Percentiles rank a stretch among this genome's conserved stretches.
phyloP scores from a whole-genome alignment of 139 green algal species.

The Astrephomene gubernaculifera region DNA sequence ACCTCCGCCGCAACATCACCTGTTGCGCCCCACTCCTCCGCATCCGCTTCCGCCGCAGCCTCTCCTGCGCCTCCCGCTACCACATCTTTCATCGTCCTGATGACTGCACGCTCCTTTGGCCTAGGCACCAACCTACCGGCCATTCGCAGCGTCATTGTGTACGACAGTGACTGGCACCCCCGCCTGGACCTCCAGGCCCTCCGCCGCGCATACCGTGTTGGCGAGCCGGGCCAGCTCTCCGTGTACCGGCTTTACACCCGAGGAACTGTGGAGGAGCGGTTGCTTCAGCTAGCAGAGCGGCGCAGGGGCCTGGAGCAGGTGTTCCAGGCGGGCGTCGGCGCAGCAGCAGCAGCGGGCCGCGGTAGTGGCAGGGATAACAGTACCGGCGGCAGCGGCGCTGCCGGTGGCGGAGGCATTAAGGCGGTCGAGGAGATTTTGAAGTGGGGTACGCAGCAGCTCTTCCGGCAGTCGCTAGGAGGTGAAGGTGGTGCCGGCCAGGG shows the following conservation, averaged over 20 bases:
- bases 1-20: background rate
- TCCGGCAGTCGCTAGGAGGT: constrained; percentile 30
- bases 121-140: constrained; percentile 79
- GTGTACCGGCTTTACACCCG: constrained; percentile 58
- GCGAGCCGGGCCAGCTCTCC: constrained; percentile 16
- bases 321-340: constrained; percentile 46
- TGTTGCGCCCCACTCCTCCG: background rate
- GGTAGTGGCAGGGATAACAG: too few species aligned
- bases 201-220: constrained; percentile 61
- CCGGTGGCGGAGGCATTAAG: constrained; percentile 8
- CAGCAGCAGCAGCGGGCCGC: background rate
- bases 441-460: constrained; percentile 68
- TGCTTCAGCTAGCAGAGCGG: constrained; percentile 65
- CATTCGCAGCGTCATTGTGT: constrained; percentile 68
- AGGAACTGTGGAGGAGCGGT: constrained; percentile 68
- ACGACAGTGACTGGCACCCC: constrained; percentile 85
- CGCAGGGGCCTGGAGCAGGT: constrained; percentile 50
- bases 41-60: background rate
- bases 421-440: constrained; percentile 77
- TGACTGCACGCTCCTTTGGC: constrained; percentile 68
- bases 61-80: background rate
- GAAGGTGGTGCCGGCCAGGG: background rate
- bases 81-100: constrained; percentile 68
- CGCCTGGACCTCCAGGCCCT: constrained; percentile 75
- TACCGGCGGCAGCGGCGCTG: background rate